These are phyloP conservation scores for Setaria viridis DNA, from an alignment of 202 grass and related monocot species.

Conservation along the genomic window DNA sequence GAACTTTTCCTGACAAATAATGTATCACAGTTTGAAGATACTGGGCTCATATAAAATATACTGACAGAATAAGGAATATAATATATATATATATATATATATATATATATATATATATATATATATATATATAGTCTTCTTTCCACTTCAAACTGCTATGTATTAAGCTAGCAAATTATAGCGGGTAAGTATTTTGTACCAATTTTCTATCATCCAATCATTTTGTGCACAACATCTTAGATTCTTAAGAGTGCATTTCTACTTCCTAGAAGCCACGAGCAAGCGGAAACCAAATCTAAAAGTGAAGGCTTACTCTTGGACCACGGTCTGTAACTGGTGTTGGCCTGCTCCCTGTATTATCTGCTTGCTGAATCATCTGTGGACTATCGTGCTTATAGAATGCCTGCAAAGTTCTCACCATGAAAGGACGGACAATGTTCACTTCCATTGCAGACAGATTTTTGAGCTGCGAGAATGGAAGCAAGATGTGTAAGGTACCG, in stretches of 20 bases:
- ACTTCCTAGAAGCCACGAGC: neutral
- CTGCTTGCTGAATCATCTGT: conserved; percentile 79
- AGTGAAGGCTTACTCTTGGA: conserved; percentile 74
- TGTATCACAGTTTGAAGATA: neutral
- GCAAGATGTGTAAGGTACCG: neutral
- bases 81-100: neutral
- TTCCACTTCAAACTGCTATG: conserved; percentile 1
- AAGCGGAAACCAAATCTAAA: neutral
- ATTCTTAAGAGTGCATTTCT: neutral
- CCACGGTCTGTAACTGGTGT: conserved; percentile 73
- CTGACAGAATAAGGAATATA: neutral
- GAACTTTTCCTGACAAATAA: neutral
- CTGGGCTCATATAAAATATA: neutral
- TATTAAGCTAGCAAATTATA: neutral
- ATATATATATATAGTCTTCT: neutral
- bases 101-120: neutral
- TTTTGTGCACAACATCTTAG: neutral
- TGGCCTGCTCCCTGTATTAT: conserved; percentile 47
- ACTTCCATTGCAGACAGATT: conserved; percentile 99
- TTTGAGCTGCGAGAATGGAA: conserved; percentile 70
- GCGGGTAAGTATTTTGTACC: neutral
- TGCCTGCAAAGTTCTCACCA: conserved; percentile 85
- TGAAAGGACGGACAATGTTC: conserved; percentile 90
- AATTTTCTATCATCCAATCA: neutral
- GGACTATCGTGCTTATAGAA: conserved; percentile 96